Percentiles rank a stretch among this genome's conserved stretches.
Evolutionary conservation across 106 monocot genomes (phyloP).

Genomic region (Dioscorea dumetorum): DNA sequence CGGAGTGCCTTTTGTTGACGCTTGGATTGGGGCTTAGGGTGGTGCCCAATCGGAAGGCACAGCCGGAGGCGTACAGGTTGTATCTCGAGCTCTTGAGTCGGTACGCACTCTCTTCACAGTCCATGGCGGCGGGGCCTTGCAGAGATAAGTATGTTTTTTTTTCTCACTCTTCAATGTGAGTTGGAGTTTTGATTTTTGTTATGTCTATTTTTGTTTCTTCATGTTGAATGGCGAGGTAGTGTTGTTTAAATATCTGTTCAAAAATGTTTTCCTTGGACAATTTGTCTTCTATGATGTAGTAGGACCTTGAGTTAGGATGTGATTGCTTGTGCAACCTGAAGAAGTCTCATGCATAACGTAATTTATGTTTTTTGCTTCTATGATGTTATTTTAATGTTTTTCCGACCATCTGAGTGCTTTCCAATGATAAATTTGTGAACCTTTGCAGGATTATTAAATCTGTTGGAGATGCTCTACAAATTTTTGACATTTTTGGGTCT

Average conservation of each 20-base stretch:
- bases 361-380: not conserved
- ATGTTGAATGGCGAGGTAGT: not conserved
- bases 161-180: not conserved
- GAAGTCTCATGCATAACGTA: not conserved
- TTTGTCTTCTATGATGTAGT: not conserved
- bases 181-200: not conserved
- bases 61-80: slow-evolving; percentile 26
- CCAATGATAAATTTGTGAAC: not conserved
- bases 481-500: slow-evolving; percentile 51
- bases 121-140: not conserved
- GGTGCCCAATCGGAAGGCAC: slow-evolving; percentile 6
- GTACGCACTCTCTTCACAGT: slow-evolving; percentile 9
- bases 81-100: slow-evolving; percentile 17
- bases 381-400: not conserved
- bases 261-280: not conserved
- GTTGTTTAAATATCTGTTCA: no score
- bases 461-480: slow-evolving; percentile 60
- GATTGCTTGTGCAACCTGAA: not conserved
- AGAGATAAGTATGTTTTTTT: slow-evolving; percentile 17
- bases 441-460: slow-evolving; percentile 70
- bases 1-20: not conserved
- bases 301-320: not conserved
- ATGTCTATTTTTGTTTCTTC: not conserved
- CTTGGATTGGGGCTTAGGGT: slow-evolving; percentile 4
- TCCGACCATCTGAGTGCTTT: not conserved